A percentile compares a stretch with the other conserved stretches of the same genome.
These are phyloP conservation scores for Tuctoria greenei DNA, from an alignment of 176 grass and related monocot genomes.

Conservation along the genomic window DNA sequence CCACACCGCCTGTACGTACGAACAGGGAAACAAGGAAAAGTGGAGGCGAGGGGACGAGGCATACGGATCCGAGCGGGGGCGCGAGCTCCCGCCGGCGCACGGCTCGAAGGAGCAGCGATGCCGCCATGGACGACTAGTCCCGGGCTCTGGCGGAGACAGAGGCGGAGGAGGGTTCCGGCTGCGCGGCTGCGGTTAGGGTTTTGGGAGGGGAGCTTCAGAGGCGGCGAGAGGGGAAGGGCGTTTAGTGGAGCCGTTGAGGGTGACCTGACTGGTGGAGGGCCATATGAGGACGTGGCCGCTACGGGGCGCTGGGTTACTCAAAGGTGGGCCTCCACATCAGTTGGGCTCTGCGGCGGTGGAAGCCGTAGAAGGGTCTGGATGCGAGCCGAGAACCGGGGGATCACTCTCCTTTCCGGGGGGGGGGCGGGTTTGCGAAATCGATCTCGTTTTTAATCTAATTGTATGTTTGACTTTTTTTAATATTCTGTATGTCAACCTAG, in stretches of 20 bases:
- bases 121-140: slow-evolving; percentile 41
- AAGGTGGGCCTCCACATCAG: slow-evolving; percentile 12
- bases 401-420: no score
- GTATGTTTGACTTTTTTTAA: no score
- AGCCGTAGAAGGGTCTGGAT: neutral
- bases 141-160: neutral
- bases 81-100: slow-evolving; percentile 53
- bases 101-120: slow-evolving; percentile 59
- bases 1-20: neutral
- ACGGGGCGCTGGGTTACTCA: slow-evolving; percentile 14
- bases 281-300: slow-evolving; percentile 16
- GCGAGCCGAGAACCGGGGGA: no score
- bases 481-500: no score
- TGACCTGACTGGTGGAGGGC: neutral
- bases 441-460: no score
- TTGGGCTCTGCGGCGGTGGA: slow-evolving; percentile 4
- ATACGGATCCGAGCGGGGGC: slow-evolving; percentile 63
- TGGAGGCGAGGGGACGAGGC: slow-evolving; percentile 26
- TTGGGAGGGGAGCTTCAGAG: slow-evolving; percentile 26
- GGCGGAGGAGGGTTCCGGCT: slow-evolving; percentile 23
- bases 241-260: neutral
- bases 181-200: slow-evolving; percentile 31
- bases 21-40: neutral
- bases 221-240: neutral
- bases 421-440: no score